Base-by-base conservation (phyloP, 176 grass and related monocot species). In the Aechmea fasciata region DNA sequence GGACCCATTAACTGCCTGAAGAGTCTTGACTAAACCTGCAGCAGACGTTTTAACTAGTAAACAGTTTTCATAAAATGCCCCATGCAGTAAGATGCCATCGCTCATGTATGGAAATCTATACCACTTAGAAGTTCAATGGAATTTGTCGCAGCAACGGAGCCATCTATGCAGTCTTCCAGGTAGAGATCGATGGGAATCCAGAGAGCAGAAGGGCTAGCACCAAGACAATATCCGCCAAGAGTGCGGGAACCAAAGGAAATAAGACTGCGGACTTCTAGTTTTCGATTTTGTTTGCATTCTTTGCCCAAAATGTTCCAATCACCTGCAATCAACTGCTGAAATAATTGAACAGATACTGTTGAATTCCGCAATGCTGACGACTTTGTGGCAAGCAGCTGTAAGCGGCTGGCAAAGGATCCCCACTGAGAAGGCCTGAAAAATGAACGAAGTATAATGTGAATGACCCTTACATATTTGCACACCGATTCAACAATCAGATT, bases 101-200 rank as follows among this genome's bases (percentile, higher is more conserved):
- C 73, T 82, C 49, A 50, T 68, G 49, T 85, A 33, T 77, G 59
- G 69, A 24, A 79, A 69, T 57, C 41, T 17, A 79, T 87, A 96
- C 93, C 85, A 52, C 81, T 92, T 83, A 96, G 86, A 80, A 81
- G 88, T 83, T 96, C 88, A 74, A 92, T 96, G 50, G 93, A 86
- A 87, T 92, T 87, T 48, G 88, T 89, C 70, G 89, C 83, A 19
- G 93, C 83, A 23, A 96, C 90, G 29, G 88, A 96, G 22, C 64
- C 83, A 85, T 92, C 92, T 15, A 96, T 84, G 73, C 89, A 96
- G 73, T 96, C 93, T 71, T 96, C 93, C 69, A 96, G 85, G 83
- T 92, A 96, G 70, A 96, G 78, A 87, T 96, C 93, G 14, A 96
- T 83, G 52, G 93, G 86, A 82, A 89, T 92, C 93, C 93, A 85